Conservation (phyloP, 202 grass and related monocot genomes). For the Bolboschoenoplectus hybrid region DNA sequence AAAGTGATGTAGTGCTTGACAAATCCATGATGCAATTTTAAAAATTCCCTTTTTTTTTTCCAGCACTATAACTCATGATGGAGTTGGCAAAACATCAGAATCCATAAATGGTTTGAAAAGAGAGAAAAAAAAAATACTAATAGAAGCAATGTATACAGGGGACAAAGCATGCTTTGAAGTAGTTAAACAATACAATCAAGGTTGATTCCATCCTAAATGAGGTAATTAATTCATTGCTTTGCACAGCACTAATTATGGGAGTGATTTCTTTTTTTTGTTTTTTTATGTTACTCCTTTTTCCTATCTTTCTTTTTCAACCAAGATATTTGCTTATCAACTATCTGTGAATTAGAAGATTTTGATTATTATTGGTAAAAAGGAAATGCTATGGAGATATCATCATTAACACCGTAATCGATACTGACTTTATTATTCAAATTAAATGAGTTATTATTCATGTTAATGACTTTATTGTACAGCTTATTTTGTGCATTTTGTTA, state of each 20-base stretch:
- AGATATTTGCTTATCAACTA: not conserved
- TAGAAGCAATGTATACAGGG: constrained; percentile 24
- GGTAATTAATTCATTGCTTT: constrained; percentile 19
- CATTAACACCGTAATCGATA: too few species aligned
- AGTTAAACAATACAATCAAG: constrained; percentile 34
- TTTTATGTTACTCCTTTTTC: not conserved
- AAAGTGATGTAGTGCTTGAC: constrained; percentile 29
- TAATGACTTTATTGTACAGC: too few species aligned
- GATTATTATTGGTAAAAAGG: not conserved
- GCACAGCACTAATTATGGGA: constrained; percentile 10
- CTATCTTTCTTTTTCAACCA: not conserved
- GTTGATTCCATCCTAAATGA: constrained; percentile 12
- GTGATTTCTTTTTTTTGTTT: not conserved
- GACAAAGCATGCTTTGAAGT: constrained; percentile 33
- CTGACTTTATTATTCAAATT: too few species aligned
- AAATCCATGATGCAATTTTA: constrained; percentile 15
- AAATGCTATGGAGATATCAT: too few species aligned
- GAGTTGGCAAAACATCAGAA: constrained; percentile 40
- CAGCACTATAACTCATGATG: constrained; percentile 34
- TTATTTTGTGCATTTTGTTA: too few species aligned
- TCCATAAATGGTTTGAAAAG: not conserved
- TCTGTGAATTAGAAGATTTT: not conserved
- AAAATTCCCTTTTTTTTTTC: constrained; percentile 26
- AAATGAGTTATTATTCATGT: too few species aligned
- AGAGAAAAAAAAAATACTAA: constrained; percentile 9